Evolutionary conservation across 2,329 filamentous ascomycete genomes (phyloP).

Genomic region (Beauveria medogensis): DNA sequence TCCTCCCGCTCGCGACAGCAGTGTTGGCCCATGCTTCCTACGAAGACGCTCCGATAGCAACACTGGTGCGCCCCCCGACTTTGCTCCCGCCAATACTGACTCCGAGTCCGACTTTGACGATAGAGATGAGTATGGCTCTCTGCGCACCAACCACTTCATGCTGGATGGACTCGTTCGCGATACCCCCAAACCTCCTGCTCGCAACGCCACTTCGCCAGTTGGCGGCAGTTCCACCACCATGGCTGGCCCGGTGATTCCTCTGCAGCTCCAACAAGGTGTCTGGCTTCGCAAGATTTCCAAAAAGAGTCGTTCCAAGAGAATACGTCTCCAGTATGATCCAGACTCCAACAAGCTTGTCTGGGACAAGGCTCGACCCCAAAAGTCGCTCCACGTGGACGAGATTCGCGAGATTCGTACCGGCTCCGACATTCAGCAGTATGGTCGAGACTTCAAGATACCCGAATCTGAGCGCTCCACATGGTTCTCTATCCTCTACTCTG

Average conservation of each 20-base stretch:
- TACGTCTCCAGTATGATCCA: slow-evolving; percentile 66
- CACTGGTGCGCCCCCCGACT: slow-evolving; percentile 53
- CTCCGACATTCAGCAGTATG: slow-evolving; percentile 78
- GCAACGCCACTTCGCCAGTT: slow-evolving; percentile 35
- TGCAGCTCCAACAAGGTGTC: slow-evolving; percentile 70
- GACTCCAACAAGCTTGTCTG: slow-evolving; percentile 82
- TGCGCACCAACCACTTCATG: slow-evolving; percentile 30
- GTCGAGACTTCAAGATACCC: slow-evolving; percentile 69
- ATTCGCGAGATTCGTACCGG: slow-evolving; percentile 84
- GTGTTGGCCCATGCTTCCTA: slow-evolving; percentile 81
- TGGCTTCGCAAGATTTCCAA: slow-evolving; percentile 76
- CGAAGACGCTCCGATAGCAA: slow-evolving; percentile 86
- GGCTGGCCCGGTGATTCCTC: slow-evolving; percentile 67
- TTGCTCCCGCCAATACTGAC: slow-evolving; percentile 33
- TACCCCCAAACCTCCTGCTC: slow-evolving; percentile 36
- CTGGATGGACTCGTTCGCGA: slow-evolving; percentile 38
- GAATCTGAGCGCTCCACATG: slow-evolving; percentile 62
- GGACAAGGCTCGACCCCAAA: slow-evolving; percentile 70
- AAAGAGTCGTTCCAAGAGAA: slow-evolving; percentile 65
- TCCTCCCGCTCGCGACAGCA: slow-evolving; percentile 73
- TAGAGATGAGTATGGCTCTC: slow-evolving; percentile 32
- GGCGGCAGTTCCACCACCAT: slow-evolving; percentile 34
- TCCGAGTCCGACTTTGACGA: slow-evolving; percentile 52
- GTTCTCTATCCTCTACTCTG: slow-evolving; percentile 84
- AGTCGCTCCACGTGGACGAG: slow-evolving; percentile 89